Percentiles rank a stretch among this genome's conserved stretches.
Evolutionary conservation across 208 protist genomes (phyloP).

Genomic region (Naegleria fowleri): DNA sequence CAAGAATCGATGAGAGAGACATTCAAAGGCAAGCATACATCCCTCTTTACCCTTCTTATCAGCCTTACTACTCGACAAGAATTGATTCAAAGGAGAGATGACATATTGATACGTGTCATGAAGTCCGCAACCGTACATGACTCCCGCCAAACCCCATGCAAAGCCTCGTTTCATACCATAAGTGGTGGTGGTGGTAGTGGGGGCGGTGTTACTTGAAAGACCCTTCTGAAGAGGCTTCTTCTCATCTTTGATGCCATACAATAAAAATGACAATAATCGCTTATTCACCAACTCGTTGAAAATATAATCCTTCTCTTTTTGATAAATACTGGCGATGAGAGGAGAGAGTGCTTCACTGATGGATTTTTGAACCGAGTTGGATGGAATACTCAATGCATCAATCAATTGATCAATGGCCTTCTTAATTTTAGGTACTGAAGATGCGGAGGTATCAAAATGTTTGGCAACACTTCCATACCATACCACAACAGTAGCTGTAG

Average conservation of each 20-base stretch:
- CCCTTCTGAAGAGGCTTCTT: too few relatives aligned
- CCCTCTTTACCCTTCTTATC: neutral
- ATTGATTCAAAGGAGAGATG: neutral
- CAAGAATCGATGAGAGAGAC: neutral
- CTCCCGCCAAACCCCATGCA: neutral
- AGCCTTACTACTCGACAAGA: neutral
- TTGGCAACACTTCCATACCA: slow-evolving; percentile 11
- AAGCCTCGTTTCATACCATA: slow-evolving; percentile 5
- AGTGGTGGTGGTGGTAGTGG: too few relatives aligned
- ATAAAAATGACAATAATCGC: neutral
- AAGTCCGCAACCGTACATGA: neutral
- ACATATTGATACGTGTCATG: neutral
- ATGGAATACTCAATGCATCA: neutral
- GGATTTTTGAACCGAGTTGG: neutral
- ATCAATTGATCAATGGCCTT: slow-evolving; percentile 4
- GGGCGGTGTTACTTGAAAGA: too few relatives aligned
- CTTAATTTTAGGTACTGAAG: neutral
- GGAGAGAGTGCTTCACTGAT: neutral
- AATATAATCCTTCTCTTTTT: neutral
- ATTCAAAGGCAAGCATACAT: neutral
- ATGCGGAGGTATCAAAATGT: neutral
- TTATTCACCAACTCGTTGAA: neutral
- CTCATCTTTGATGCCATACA: too few relatives aligned
- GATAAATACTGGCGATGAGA: neutral
- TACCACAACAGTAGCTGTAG: neutral